Conservation (phyloP, 305 asterid species). For the Lippia alba region DNA sequence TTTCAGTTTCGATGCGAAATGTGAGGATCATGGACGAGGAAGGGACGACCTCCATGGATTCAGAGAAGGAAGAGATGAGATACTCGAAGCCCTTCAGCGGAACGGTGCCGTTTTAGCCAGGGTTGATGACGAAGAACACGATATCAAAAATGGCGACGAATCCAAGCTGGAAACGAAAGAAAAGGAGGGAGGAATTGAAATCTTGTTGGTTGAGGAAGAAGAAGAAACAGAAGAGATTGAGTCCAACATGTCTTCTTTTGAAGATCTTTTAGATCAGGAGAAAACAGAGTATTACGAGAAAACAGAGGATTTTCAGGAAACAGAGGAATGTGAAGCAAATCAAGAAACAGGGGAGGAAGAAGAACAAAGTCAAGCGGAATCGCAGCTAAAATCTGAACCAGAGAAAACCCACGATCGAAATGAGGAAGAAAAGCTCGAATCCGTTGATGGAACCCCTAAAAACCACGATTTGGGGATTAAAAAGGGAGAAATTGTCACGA, state of each 20-base stretch:
- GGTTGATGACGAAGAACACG: background rate
- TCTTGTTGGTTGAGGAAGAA: conserved; percentile 18
- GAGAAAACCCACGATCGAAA: conserved; percentile 7
- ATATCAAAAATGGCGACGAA: background rate
- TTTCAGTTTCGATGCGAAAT: conserved; percentile 46
- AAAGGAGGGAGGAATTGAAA: conserved; percentile 11
- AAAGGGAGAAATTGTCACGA: background rate
- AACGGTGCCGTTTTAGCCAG: background rate
- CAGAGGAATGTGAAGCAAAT: background rate
- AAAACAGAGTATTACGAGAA: conserved; percentile 27
- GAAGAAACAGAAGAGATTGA: conserved; percentile 40
- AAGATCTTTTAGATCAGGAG: conserved; percentile 47
- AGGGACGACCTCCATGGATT: conserved; percentile 23
- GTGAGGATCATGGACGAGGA: background rate
- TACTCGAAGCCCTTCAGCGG: background rate
- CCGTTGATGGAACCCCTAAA: conserved; percentile 20
- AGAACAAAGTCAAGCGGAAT: background rate
- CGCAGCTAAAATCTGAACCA: background rate
- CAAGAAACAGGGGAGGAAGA: conserved; percentile 27
- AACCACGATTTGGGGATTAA: conserved; percentile 19
- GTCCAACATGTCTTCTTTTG: conserved; percentile 52
- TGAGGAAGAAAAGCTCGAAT: conserved; percentile 11
- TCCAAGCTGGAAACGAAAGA: background rate
- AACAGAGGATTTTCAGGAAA: conserved; percentile 22
- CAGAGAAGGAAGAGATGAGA: background rate